Conservation (phyloP, 2,329 filamentous ascomycete genomes). For the Aspergillus thermomutatus region DNA sequence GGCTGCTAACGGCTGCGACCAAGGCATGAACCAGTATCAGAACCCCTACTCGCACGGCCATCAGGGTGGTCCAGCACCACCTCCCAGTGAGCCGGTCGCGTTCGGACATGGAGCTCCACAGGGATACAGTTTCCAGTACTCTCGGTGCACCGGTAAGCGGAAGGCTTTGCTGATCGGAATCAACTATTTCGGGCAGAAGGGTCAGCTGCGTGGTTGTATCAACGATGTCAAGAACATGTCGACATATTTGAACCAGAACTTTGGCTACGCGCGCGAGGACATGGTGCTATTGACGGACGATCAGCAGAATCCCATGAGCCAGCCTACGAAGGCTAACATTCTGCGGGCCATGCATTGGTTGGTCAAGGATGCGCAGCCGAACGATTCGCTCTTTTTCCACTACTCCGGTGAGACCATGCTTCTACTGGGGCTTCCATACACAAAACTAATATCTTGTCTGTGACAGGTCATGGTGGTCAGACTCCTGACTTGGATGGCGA, state of each 20-base stretch:
- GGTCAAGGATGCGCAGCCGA: slow-evolving; percentile 85
- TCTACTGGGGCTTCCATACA: slow-evolving; percentile 7
- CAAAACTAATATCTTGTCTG: not conserved
- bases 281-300: slow-evolving; percentile 97
- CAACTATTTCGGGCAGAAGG: slow-evolving; percentile 92
- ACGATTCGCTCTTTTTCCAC: slow-evolving; percentile 96
- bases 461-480: slow-evolving; percentile 68
- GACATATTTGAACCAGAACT: slow-evolving; percentile 79
- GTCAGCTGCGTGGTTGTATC: slow-evolving; percentile 88
- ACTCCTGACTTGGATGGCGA: slow-evolving; percentile 71
- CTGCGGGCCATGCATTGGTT: slow-evolving; percentile 96
- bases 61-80: slow-evolving; percentile 60
- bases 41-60: slow-evolving; percentile 55
- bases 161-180: slow-evolving; percentile 92
- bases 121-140: slow-evolving; percentile 84
- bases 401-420: slow-evolving; percentile 68
- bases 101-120: slow-evolving; percentile 79
- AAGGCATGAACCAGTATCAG: slow-evolving; percentile 33
- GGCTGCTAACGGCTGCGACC: slow-evolving; percentile 1
- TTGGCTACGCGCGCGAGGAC: slow-evolving; percentile 89
- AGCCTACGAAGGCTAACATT: slow-evolving; percentile 94
- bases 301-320: slow-evolving; percentile 95
- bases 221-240: slow-evolving; percentile 99
- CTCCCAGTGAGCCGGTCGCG: slow-evolving; percentile 63
- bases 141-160: slow-evolving; percentile 79